These are phyloP conservation scores for Daldinia vernicosa DNA, from an alignment of 495 filamentous ascomycete genomes.

Conservation along the genomic window DNA sequence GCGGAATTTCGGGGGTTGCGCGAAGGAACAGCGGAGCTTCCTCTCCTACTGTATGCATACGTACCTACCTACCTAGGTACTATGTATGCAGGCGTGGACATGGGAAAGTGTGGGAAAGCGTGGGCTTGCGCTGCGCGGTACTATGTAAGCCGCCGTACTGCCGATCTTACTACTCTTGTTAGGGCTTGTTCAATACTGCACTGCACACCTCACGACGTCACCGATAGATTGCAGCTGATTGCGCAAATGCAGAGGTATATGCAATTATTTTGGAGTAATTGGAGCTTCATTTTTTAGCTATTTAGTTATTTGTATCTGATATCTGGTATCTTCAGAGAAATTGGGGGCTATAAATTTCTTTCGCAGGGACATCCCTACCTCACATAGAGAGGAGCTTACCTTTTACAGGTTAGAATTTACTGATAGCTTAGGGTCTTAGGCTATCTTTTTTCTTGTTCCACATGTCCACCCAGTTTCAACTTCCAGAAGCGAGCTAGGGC, in stretches of 20 bases:
- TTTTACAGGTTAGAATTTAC: not conserved
- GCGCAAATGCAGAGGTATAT: conserved; percentile 6
- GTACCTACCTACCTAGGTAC: no score
- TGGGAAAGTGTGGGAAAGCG: not conserved
- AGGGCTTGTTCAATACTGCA: conserved; percentile 9
- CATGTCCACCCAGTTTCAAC: conserved; percentile 23
- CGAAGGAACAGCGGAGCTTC: conserved; percentile 7
- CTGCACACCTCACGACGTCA: conserved; percentile 32
- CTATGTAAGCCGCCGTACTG: conserved; percentile 17
- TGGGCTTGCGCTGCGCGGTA: conserved; percentile 6
- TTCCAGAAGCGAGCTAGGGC: conserved; percentile 38
- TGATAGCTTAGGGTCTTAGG: not conserved
- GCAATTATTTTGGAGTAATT: conserved; percentile 29
- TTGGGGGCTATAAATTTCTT: not conserved
- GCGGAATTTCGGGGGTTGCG: conserved; percentile 7
- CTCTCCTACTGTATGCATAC: conserved; percentile 9
- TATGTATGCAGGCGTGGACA: no score
- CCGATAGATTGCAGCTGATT: conserved; percentile 23
- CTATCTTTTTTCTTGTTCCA: conserved; percentile 19
- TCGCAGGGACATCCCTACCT: not conserved
- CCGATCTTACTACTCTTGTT: conserved; percentile 21
- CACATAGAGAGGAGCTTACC: not conserved
- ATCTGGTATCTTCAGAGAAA: conserved; percentile 2
- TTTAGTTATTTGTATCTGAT: not conserved
- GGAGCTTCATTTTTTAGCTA: conserved; percentile 12